phyloP scores from a whole-genome alignment of 768 basidiomycete species.

The Jaapia argillacea region DNA sequence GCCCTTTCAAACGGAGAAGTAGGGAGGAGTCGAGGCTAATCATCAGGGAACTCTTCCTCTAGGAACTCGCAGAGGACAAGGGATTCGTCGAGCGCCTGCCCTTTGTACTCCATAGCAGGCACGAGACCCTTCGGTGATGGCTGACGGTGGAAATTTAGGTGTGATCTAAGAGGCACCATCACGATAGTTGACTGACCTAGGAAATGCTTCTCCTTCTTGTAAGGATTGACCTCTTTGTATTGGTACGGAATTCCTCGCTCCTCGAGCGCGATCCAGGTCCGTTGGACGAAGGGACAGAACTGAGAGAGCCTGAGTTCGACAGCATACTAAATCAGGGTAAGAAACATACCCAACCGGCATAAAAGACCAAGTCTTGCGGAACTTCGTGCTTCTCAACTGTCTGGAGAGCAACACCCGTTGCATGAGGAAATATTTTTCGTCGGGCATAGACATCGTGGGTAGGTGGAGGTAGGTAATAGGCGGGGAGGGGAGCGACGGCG shows the following conservation, averaged over 20 bases:
- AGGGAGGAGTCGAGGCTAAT: slow-evolving; percentile 40
- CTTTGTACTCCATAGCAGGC: slow-evolving; percentile 41
- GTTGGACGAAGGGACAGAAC: slow-evolving; percentile 53
- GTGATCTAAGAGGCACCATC: slow-evolving; percentile 10
- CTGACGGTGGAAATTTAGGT: too few species aligned
- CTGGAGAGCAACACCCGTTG: slow-evolving; percentile 43
- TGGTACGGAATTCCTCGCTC: slow-evolving; percentile 59
- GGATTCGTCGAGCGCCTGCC: slow-evolving; percentile 52
- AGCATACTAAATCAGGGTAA: background rate
- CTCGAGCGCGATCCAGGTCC: slow-evolving; percentile 59
- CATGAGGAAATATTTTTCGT: slow-evolving; percentile 47
- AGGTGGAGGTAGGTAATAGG: too few species aligned
- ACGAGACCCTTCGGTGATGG: slow-evolving; percentile 69
- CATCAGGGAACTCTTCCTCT: slow-evolving; percentile 44
- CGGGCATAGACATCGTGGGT: too few species aligned
- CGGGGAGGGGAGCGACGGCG: too few species aligned
- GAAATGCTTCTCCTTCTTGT: slow-evolving; percentile 55
- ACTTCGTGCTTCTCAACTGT: slow-evolving; percentile 42
- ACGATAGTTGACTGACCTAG: too few species aligned
- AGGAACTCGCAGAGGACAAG: slow-evolving; percentile 57
- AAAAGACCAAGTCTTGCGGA: slow-evolving; percentile 47
- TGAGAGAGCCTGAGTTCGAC: slow-evolving; percentile 1
- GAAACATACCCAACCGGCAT: slow-evolving; percentile 43
- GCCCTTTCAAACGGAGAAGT: slow-evolving; percentile 41
- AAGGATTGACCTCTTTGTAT: slow-evolving; percentile 59